Evolutionary conservation across 1,284 basidiomycete species (phyloP).

Genomic region (Ustilago lituana): DNA sequence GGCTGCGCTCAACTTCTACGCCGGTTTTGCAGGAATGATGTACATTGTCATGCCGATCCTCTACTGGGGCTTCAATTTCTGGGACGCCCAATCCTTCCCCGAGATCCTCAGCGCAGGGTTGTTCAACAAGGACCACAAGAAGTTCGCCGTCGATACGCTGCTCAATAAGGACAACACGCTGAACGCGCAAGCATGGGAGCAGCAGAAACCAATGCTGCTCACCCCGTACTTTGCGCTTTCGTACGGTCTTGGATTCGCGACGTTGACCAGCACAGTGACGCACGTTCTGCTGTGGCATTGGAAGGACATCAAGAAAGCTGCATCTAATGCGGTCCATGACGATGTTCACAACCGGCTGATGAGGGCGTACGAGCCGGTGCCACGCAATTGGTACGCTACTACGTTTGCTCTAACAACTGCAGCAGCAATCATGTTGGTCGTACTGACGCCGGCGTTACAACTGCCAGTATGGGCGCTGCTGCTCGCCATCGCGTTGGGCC

Average conservation of each 20-base stretch:
- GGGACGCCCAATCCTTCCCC: slow-evolving; percentile 67
- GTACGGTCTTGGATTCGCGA: slow-evolving; percentile 70
- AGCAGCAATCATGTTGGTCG: slow-evolving; percentile 68
- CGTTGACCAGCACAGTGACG: slow-evolving; percentile 70
- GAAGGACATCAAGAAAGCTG: slow-evolving; percentile 69
- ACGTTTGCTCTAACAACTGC: slow-evolving; percentile 60
- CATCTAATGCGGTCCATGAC: slow-evolving; percentile 64
- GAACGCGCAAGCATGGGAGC: slow-evolving; percentile 68
- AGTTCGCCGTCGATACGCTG: slow-evolving; percentile 56
- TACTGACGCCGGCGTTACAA: slow-evolving; percentile 69
- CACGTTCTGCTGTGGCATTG: slow-evolving; percentile 71
- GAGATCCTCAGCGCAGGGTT: slow-evolving; percentile 69
- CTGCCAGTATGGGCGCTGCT: slow-evolving; percentile 70
- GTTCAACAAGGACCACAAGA: slow-evolving; percentile 60
- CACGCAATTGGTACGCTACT: slow-evolving; percentile 63
- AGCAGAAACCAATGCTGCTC: slow-evolving; percentile 68
- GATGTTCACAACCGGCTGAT: slow-evolving; percentile 67
- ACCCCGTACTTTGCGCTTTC: slow-evolving; percentile 70
- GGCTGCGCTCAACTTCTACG: slow-evolving; percentile 68
- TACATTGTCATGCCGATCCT: slow-evolving; percentile 70
- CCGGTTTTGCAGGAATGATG: slow-evolving; percentile 68
- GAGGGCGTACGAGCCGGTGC: slow-evolving; percentile 61
- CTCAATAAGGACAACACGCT: slow-evolving; percentile 68
- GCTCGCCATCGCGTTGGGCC: slow-evolving; percentile 69
- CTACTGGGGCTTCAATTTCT: slow-evolving; percentile 69